Evolutionary conservation across 352 stramenopile species (phyloP).

Genomic region (Pythium aquatile): DNA sequence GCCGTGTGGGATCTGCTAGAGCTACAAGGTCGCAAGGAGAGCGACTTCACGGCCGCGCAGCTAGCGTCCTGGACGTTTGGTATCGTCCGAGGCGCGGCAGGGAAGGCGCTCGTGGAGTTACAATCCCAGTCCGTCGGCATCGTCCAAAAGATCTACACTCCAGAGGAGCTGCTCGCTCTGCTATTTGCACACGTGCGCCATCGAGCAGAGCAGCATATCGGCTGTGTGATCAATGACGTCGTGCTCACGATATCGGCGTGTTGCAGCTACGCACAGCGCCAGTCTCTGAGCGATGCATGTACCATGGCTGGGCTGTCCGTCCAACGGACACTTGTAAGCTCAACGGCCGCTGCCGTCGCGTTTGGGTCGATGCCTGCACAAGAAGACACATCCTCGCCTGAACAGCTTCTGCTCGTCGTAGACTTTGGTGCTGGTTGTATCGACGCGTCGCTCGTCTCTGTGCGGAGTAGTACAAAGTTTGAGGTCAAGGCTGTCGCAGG

Average conservation of each 20-base stretch:
- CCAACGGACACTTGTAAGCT: conserved; percentile 30
- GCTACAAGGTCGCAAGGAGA: conserved; percentile 18
- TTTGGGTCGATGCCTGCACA: background rate
- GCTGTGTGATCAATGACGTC: conserved; percentile 17
- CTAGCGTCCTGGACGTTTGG: conserved; percentile 33
- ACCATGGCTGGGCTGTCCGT: conserved; percentile 34
- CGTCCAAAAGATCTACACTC: conserved; percentile 19
- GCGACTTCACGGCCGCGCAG: conserved; percentile 16
- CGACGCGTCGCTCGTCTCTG: conserved; percentile 28
- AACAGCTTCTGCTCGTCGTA: conserved; percentile 29
- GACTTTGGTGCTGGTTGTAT: conserved; percentile 39
- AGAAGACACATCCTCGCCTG: background rate
- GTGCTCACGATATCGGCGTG: conserved; percentile 34
- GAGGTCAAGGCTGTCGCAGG: conserved; percentile 19
- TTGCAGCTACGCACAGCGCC: conserved; percentile 50
- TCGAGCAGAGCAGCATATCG: conserved; percentile 27
- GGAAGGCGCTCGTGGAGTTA: conserved; percentile 38
- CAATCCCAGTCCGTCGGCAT: background rate
- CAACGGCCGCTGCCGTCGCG: conserved; percentile 38
- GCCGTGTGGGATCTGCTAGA: conserved; percentile 24
- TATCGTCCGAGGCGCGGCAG: conserved; percentile 25
- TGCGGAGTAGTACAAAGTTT: conserved; percentile 1
- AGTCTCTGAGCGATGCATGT: conserved; percentile 38
- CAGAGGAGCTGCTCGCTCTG: conserved; percentile 47
- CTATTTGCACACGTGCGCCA: conserved; percentile 41